phyloP scores from a whole-genome alignment of 164 flowering plant genomes.

The Litsea cubeba region DNA sequence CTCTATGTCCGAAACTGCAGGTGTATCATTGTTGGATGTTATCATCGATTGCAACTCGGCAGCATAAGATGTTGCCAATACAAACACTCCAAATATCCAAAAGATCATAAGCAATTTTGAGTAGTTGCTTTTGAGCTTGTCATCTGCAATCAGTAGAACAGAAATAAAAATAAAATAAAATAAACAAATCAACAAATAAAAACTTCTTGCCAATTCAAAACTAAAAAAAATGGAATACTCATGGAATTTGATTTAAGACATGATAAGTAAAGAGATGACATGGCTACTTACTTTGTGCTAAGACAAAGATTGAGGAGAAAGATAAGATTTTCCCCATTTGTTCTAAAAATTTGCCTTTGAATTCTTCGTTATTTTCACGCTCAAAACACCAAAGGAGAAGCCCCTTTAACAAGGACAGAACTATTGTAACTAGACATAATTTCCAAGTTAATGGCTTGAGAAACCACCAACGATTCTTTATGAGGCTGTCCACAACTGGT shows the following conservation, averaged over 20 bases:
- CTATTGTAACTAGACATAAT: constrained; percentile 31
- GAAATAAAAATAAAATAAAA: too few relatives aligned
- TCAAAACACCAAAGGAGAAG: constrained; percentile 29
- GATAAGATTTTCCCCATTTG: constrained; percentile 19
- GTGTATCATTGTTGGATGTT: constrained; percentile 40
- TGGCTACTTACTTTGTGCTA: constrained; percentile 16
- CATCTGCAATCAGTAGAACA: constrained; percentile 21
- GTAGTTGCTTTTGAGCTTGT: constrained; percentile 34
- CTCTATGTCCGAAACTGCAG: constrained; percentile 27
- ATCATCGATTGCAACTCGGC: constrained; percentile 40
- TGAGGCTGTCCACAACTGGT: constrained; percentile 13
- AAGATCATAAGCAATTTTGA: constrained; percentile 37
- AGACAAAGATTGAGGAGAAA: constrained; percentile 15
- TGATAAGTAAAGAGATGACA: too few relatives aligned
- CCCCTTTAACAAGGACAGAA: constrained; percentile 22
- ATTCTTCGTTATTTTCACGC: constrained; percentile 13
- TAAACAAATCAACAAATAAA: too few relatives aligned
- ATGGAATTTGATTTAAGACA: too few relatives aligned
- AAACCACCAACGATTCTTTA: constrained; percentile 40
- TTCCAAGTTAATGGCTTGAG: constrained; percentile 31
- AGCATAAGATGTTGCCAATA: constrained; percentile 40
- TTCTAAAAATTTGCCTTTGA: constrained; percentile 13
- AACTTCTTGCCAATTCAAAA: too few relatives aligned
- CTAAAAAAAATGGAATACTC: too few relatives aligned
- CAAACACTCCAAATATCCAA: constrained; percentile 48